Conservation (phyloP, 148 eudicot species). For the Rhododendron simsii region DNA sequence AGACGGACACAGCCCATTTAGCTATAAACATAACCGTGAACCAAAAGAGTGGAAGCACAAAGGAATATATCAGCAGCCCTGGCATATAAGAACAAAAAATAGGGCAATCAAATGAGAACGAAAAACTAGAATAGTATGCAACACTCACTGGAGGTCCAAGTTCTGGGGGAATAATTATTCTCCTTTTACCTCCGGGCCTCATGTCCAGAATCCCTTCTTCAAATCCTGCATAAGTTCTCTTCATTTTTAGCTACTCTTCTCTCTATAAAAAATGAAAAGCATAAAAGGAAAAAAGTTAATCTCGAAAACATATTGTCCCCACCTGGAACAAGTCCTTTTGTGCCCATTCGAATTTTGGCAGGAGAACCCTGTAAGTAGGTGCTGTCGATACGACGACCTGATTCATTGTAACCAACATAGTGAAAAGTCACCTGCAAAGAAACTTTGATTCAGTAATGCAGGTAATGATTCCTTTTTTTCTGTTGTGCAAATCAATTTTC, state of each 20-base stretch:
- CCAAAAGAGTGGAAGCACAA: background rate
- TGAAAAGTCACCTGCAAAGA: conserved; percentile 69
- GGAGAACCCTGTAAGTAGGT: conserved; percentile 87
- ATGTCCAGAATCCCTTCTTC: conserved; percentile 93
- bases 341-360: conserved; percentile 90
- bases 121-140: background rate
- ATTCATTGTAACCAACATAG: conserved; percentile 90
- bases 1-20: background rate
- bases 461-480: background rate
- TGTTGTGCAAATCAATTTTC: background rate
- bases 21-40: background rate
- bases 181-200: conserved; percentile 96
- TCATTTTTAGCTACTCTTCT: background rate
- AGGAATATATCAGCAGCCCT: background rate
- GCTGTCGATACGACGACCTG: conserved; percentile 97
- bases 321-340: conserved; percentile 92
- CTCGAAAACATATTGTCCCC: background rate
- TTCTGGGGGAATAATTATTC: conserved; percentile 93
- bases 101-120: background rate
- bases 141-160: conserved; percentile 95
- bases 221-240: conserved; percentile 50
- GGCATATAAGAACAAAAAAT: background rate
- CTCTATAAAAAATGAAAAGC: background rate
- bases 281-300: background rate
- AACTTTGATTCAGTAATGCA: conserved; percentile 1